A percentile compares a stretch with the other conserved stretches of the same genome.
These are phyloP conservation scores for Priceomyces carsonii DNA, from an alignment of 805 yeast species.

Conservation along the genomic window DNA sequence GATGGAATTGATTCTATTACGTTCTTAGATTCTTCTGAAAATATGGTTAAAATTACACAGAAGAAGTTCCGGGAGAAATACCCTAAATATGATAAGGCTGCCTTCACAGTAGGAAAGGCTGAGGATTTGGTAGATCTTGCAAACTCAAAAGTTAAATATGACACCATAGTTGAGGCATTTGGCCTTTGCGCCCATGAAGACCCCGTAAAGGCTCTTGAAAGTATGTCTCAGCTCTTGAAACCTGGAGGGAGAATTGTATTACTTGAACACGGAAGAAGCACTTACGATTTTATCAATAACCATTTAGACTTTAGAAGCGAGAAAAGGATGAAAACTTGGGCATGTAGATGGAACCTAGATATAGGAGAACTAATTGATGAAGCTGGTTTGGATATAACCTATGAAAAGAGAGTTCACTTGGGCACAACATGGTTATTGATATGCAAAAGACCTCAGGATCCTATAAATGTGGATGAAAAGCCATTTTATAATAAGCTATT, in stretches of 20 bases:
- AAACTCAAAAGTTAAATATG: conserved; percentile 59
- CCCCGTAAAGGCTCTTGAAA: conserved; percentile 78
- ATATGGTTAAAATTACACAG: conserved; percentile 82
- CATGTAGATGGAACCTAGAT: conserved; percentile 96
- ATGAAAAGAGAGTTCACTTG: conserved; percentile 77
- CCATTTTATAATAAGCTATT: conserved; percentile 42
- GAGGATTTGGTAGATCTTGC: conserved; percentile 73
- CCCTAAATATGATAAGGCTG: conserved; percentile 71
- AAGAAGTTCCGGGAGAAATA: conserved; percentile 67
- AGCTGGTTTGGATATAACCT: conserved; percentile 80
- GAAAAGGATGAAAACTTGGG: conserved; percentile 86
- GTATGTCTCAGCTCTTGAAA: conserved; percentile 69
- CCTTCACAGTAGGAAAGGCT: conserved; percentile 88
- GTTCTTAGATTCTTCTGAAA: conserved; percentile 77
- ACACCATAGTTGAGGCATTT: conserved; percentile 90
- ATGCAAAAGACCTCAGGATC: conserved; percentile 73
- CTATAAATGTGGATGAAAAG: conserved; percentile 44
- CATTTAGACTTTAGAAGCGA: conserved; percentile 82
- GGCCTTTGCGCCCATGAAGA: conserved; percentile 96
- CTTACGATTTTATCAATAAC: conserved; percentile 73
- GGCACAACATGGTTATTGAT: conserved; percentile 91
- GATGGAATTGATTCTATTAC: conserved; percentile 70
- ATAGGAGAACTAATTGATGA: conserved; percentile 83
- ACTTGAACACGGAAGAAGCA: conserved; percentile 91
- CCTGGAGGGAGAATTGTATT: conserved; percentile 90